Evolutionary conservation across 1,284 basidiomycete species (phyloP).

Genomic region (Apiotrichum porosum): DNA sequence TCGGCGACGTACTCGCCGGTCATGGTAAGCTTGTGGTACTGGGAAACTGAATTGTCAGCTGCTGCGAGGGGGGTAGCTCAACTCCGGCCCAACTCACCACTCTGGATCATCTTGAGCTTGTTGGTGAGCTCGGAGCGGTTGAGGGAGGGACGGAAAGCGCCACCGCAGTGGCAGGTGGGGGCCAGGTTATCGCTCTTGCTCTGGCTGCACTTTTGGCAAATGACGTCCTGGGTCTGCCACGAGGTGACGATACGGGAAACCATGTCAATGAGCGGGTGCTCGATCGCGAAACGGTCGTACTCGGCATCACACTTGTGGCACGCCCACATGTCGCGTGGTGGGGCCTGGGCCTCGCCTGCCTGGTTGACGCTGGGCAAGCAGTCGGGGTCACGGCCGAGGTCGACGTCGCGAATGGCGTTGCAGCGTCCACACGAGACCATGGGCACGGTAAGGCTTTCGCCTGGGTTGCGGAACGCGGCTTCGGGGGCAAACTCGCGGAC

Average conservation of each 20-base stretch:
- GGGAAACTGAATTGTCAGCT: slow-evolving; percentile 26
- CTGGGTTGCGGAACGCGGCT: slow-evolving; percentile 84
- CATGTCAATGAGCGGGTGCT: slow-evolving; percentile 75
- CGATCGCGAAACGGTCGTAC: slow-evolving; percentile 80
- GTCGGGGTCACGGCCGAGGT: slow-evolving; percentile 90
- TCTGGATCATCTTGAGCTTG: slow-evolving; percentile 71
- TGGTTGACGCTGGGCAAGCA: slow-evolving; percentile 57
- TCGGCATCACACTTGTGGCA: slow-evolving; percentile 68
- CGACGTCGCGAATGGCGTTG: slow-evolving; percentile 83
- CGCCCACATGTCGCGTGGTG: slow-evolving; percentile 47
- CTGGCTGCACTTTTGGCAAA: slow-evolving; percentile 80
- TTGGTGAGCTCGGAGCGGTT: slow-evolving; percentile 65
- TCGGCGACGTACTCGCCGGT: slow-evolving; percentile 41
- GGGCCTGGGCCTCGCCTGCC: slow-evolving; percentile 37
- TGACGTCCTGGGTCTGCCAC: slow-evolving; percentile 78
- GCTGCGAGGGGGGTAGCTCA: too few relatives aligned
- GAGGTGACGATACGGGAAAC: slow-evolving; percentile 66
- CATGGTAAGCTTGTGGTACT: slow-evolving; percentile 45
- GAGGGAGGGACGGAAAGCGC: slow-evolving; percentile 66
- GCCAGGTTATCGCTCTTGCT: slow-evolving; percentile 82
- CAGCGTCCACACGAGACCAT: slow-evolving; percentile 89
- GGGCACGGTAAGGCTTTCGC: slow-evolving; percentile 78
- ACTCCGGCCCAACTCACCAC: slow-evolving; percentile 29
- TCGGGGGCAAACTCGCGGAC: slow-evolving; percentile 82
- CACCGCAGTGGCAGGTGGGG: slow-evolving; percentile 81